Conservation (phyloP, 2,329 filamentous ascomycete genomes). For the Pezicula neosporulosa region DNA sequence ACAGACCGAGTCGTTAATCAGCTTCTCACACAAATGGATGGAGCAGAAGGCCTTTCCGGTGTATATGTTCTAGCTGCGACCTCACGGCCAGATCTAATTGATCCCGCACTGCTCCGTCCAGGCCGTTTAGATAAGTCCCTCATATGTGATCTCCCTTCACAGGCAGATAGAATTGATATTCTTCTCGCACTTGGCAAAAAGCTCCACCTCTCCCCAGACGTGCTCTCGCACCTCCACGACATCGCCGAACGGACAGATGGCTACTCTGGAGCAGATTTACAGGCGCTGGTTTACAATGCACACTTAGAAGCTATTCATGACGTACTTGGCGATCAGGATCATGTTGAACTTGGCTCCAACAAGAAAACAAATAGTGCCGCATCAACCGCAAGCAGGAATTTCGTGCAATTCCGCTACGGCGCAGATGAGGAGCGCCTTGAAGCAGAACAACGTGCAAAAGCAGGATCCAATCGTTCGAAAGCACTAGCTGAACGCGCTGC, state of each 20-base stretch:
- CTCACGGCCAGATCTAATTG: constrained; percentile 88
- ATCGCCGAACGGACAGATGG: constrained; percentile 80
- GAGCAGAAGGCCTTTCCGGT: constrained; percentile 88
- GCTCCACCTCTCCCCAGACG: constrained; percentile 66
- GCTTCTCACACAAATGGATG: constrained; percentile 97
- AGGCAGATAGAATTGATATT: constrained; percentile 84
- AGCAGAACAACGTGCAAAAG: constrained; percentile 33
- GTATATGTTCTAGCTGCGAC: constrained; percentile 97
- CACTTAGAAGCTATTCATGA: constrained; percentile 97
- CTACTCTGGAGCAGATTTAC: constrained; percentile 90
- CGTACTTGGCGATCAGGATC: constrained; percentile 65
- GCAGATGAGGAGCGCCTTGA: constrained; percentile 46
- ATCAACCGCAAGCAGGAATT: constrained; percentile 44
- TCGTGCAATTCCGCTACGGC: constrained; percentile 84
- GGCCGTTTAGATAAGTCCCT: constrained; percentile 91
- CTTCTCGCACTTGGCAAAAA: constrained; percentile 80
- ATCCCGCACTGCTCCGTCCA: constrained; percentile 86
- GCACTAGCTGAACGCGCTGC: constrained; percentile 72
- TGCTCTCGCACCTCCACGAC: constrained; percentile 57
- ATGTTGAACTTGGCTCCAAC: constrained; percentile 26
- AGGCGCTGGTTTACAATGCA: constrained; percentile 92
- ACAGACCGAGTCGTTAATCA: constrained; percentile 98
- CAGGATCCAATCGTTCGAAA: constrained; percentile 47
- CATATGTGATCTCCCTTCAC: constrained; percentile 81
- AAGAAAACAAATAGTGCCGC: constrained; percentile 16